Evolutionary conservation across 371 early-diverging fungal species (phyloP).

Genomic region (Apophysomyces trapeziformis): DNA sequence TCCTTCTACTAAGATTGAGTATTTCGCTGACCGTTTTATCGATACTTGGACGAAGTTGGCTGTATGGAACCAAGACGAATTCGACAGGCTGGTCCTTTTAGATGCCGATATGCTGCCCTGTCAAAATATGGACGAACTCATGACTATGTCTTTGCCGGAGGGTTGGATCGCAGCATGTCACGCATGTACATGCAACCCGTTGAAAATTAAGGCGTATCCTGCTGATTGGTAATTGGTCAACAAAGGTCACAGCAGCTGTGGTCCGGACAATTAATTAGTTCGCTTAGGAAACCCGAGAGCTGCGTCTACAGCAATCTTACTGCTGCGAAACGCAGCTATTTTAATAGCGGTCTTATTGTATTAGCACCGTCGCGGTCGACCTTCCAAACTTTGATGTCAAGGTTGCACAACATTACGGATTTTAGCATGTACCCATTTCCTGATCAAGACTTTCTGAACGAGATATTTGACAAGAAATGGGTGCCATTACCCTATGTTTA

Average conservation of each 20-base stretch:
- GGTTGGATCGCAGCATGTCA: conserved; percentile 48
- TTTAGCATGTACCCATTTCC: conserved; percentile 47
- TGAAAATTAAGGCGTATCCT: conserved; percentile 43
- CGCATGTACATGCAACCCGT: conserved; percentile 58
- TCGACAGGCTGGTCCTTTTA: conserved; percentile 71
- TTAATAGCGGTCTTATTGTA: conserved; percentile 60
- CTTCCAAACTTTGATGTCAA: conserved; percentile 31
- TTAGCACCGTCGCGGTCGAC: conserved; percentile 38
- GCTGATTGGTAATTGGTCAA: conserved; percentile 33
- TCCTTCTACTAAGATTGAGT: conserved; percentile 71
- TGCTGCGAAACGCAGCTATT: conserved; percentile 32
- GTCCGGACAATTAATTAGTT: neutral
- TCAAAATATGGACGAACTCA: conserved; percentile 78
- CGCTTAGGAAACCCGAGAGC: conserved; percentile 44
- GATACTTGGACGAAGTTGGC: conserved; percentile 88
- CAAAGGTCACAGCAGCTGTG: neutral
- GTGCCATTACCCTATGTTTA: conserved; percentile 47
- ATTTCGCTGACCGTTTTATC: conserved; percentile 37
- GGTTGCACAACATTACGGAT: conserved; percentile 27
- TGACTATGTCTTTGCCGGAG: conserved; percentile 30
- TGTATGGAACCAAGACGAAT: conserved; percentile 73
- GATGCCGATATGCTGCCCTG: conserved; percentile 89
- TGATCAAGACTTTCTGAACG: conserved; percentile 64
- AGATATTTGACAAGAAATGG: conserved; percentile 45
- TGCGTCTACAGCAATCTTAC: conserved; percentile 43